These are phyloP conservation scores for Ogataea ganodermae DNA, from an alignment of 805 yeast genomes.

Conservation along the genomic window DNA sequence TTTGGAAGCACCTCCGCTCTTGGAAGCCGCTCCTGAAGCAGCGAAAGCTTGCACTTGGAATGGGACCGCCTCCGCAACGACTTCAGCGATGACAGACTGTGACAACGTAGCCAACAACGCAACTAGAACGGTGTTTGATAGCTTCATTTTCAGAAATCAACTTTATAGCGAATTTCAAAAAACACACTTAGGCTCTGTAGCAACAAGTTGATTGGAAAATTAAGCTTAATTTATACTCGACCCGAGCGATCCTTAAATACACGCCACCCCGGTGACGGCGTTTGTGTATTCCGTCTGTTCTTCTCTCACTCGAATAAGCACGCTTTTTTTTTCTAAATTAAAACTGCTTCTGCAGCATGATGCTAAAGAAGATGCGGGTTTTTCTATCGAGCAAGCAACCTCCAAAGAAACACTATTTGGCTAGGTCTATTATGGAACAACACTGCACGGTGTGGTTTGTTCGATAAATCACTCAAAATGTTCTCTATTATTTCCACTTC, in stretches of 20 bases:
- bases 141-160: slow-evolving; percentile 24
- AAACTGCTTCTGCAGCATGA: background rate
- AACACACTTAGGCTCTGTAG: background rate
- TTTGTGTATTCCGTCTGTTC: background rate
- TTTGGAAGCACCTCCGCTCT: slow-evolving; percentile 12
- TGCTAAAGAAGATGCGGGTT: background rate
- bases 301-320: too few species aligned
- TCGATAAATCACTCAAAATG: background rate
- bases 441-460: background rate
- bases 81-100: slow-evolving; percentile 19
- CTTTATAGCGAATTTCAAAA: too few species aligned
- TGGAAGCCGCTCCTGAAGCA: slow-evolving; percentile 16
- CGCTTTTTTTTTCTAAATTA: too few species aligned
- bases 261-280: background rate
- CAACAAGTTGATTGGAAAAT: background rate
- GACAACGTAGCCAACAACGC: slow-evolving; percentile 27
- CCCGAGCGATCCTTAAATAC: background rate
- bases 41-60: background rate
- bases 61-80: slow-evolving; percentile 18
- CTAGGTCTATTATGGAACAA: background rate
- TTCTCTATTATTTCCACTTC: background rate
- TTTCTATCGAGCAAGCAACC: slow-evolving; percentile 5
- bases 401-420: background rate
- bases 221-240: background rate
- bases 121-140: slow-evolving; percentile 18